Evolutionary conservation across 208 protist species (phyloP), one percentile per base, ranked within the genome.

Genomic region (Leishmania tropica): DNA sequence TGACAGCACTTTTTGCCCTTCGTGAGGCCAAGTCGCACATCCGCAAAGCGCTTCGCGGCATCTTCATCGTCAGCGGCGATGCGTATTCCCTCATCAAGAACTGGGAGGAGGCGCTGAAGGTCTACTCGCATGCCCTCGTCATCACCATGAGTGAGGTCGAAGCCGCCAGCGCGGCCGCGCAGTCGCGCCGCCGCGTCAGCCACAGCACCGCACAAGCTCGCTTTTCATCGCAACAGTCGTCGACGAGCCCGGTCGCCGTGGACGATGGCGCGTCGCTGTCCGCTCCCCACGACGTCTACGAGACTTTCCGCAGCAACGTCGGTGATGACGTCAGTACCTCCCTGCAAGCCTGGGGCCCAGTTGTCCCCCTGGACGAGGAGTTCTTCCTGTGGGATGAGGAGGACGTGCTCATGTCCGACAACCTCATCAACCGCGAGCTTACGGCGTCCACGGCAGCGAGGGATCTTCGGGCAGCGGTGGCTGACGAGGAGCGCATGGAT

Each of bases 61-160:
- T 96, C 45, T 87, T 81, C 45, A 94, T 96, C 64, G 90, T 90
- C 71, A 86, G 82, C 67, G 94, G 94, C 40, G 93, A 97, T 83
- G 88, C 94, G 2, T 80, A 90, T 51, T 87, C 81, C 40, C 80
- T 89, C 45, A 83, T 95, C 45, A 81, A 88, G 72, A 90, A 85
- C 51, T 95, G 89, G 88, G 93, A 96, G 75, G 92, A 94, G 51
- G 94, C 94, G 7, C 81, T 97, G 47, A 85, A 94, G 85, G 90
- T 89, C 62, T 97, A 95, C 84, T 94, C 90, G 64, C 86, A 90
- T 73, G 90, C 93, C 42, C 90, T 97, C 51, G 85, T 90, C 65
- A 87, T 92, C 65, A 94, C 88, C 53, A 85, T 90, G 87, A 85
- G 65, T 42, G 89, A 93, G 70, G 84, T 91, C 64, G 85, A 92